A percentile compares a stretch with the other conserved stretches of the same genome.
phyloP scores from a whole-genome alignment of 2,329 filamentous ascomycete species.

The Thielaviopsis punctulata region DNA sequence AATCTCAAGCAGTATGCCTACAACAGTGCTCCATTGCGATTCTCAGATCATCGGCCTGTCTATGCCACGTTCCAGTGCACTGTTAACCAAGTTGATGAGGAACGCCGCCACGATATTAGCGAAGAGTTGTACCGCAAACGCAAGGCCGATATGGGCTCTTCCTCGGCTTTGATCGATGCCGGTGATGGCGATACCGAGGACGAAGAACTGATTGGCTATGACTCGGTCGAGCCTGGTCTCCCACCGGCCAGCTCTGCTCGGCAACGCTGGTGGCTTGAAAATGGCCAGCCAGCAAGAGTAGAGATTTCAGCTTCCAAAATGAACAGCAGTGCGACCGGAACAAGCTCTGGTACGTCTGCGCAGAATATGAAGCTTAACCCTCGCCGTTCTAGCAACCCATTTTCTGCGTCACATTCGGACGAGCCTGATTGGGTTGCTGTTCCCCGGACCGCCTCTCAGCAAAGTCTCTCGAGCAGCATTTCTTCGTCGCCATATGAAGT shows the following conservation, averaged over 20 bases:
- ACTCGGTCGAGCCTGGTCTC: constrained; percentile 64
- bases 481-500: constrained; percentile 44
- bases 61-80: constrained; percentile 76
- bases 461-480: constrained; percentile 37
- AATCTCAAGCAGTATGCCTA: constrained; percentile 75
- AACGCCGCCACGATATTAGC: constrained; percentile 52
- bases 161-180: constrained; percentile 34
- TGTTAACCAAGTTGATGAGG: constrained; percentile 66
- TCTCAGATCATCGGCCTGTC: constrained; percentile 93
- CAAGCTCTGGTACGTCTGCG: constrained; percentile 16
- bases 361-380: constrained; percentile 48
- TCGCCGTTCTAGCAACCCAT: constrained; percentile 64
- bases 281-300: constrained; percentile 59
- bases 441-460: constrained; percentile 34
- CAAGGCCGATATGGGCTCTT: constrained; percentile 46
- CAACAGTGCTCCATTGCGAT: constrained; percentile 61
- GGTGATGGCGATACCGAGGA: constrained; percentile 43
- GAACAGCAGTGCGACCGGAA: constrained; percentile 24
- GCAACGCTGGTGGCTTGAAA: constrained; percentile 55
- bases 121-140: constrained; percentile 57
- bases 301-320: constrained; percentile 45
- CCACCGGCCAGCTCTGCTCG: constrained; percentile 49
- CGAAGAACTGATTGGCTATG: constrained; percentile 66
- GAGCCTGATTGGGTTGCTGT: constrained; percentile 75
- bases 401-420: constrained; percentile 37